Conservation (phyloP, 352 stramenopile species). For the Paralagenidium karlingii region DNA sequence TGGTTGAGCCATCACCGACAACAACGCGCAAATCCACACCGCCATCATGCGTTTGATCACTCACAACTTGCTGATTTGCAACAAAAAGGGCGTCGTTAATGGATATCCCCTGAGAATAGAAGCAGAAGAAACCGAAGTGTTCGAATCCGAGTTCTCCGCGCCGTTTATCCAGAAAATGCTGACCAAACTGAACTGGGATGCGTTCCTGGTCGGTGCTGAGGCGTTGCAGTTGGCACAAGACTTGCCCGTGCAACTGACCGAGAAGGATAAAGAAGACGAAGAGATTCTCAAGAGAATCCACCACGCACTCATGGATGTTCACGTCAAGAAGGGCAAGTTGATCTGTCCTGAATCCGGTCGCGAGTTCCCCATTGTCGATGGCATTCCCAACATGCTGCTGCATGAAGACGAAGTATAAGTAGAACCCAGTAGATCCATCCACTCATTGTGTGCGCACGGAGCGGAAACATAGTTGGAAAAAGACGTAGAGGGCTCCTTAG, state of each 20-base stretch:
- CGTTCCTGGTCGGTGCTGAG: conserved; percentile 70
- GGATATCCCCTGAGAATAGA: conserved; percentile 88
- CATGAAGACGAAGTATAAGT: conserved; percentile 82
- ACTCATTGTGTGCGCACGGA: too few relatives aligned
- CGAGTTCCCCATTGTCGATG: conserved; percentile 93
- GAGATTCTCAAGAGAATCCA: conserved; percentile 78
- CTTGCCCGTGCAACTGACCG: conserved; percentile 39
- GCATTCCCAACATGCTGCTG: conserved; percentile 97
- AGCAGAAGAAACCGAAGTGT: conserved; percentile 62
- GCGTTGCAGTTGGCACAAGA: conserved; percentile 55
- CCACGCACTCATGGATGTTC: conserved; percentile 86
- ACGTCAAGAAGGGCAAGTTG: conserved; percentile 93
- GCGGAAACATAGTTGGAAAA: too few relatives aligned
- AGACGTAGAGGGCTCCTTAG: too few relatives aligned
- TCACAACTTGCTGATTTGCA: conserved; percentile 91
- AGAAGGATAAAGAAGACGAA: conserved; percentile 34
- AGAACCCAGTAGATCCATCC: too few relatives aligned
- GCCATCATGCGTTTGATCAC: conserved; percentile 83
- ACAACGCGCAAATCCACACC: conserved; percentile 1
- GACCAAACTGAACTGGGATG: conserved; percentile 80
- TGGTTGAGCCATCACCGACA: conserved; percentile 1
- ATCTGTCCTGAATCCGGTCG: conserved; percentile 94
- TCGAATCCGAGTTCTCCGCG: conserved; percentile 68
- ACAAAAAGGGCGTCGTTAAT: conserved; percentile 88
- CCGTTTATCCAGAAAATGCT: conserved; percentile 86